A percentile compares a stretch with the other conserved stretches of the same genome.
phyloP scores from a whole-genome alignment of 2,329 filamentous ascomycete species.

The Madurella fahalii region DNA sequence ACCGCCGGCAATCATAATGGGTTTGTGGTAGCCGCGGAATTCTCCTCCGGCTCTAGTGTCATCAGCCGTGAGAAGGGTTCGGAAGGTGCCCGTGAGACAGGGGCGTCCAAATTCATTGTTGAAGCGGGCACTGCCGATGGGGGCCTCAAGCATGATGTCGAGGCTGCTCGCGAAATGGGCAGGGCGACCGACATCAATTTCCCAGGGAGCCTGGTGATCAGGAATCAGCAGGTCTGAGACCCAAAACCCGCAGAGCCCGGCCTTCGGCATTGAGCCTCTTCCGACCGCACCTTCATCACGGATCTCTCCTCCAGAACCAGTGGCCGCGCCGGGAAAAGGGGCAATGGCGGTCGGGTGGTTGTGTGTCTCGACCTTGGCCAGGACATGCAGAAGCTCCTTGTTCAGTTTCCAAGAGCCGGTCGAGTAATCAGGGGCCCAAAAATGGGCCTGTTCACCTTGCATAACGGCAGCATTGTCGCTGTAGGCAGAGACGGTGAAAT shows the following conservation, averaged over 20 bases:
- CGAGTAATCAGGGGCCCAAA: conserved; percentile 83
- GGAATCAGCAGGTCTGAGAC: conserved; percentile 93
- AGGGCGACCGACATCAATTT: conserved; percentile 83
- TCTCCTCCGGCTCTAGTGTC: conserved; percentile 46
- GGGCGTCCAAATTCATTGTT: conserved; percentile 98
- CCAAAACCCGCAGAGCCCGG: conserved; percentile 87
- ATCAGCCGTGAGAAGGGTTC: conserved; percentile 70
- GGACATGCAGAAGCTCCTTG: conserved; percentile 80
- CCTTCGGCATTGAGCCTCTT: conserved; percentile 86
- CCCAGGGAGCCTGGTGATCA: conserved; percentile 79
- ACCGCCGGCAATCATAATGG: conserved; percentile 96
- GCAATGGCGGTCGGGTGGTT: conserved; percentile 97
- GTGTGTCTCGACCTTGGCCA: conserved; percentile 96
- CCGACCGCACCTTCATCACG: conserved; percentile 93
- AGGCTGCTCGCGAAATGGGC: conserved; percentile 88
- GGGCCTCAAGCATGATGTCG: conserved; percentile 96
- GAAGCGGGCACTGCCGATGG: conserved; percentile 90
- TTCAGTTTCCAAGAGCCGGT: conserved; percentile 85
- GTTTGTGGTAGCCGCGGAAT: conserved; percentile 91
- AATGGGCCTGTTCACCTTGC: conserved; percentile 64
- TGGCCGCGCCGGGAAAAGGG: conserved; percentile 87
- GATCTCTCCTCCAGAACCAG: conserved; percentile 92
- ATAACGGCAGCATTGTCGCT: conserved; percentile 97
- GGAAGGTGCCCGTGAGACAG: conserved; percentile 83
- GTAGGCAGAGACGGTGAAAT: conserved; percentile 90